Evolutionary conservation across 1,284 basidiomycete genomes (phyloP), one percentile per base, ranked within the genome.

Genomic region (Apiotrichum veenhuisii): DNA sequence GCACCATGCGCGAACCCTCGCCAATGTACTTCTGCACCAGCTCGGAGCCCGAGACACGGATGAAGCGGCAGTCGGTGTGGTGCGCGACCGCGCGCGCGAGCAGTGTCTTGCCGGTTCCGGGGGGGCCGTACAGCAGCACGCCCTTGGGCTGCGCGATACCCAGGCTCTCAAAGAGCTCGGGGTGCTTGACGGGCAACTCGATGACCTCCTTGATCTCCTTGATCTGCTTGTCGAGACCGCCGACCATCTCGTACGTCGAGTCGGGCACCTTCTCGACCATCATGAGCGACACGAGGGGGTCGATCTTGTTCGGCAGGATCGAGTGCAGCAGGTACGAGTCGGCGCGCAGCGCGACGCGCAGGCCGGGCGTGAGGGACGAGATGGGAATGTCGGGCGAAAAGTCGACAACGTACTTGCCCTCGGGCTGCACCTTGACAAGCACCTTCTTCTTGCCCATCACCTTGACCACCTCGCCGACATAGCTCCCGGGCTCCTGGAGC

Each of bases 241-340:
- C 95, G 64, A 98, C 95, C 93, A 98, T 97, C 78, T 98, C 95
- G 78, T 98, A 98, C 37, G 95, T 98, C 75, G 89, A 92, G 77
- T 98, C 95, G 0, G 95, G 95, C 0, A 98, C 95, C 78, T 98
- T 98, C 80, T 98, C 95, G n/a, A 98, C 95, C 95, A 98, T 97
- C 96, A 98, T 96, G 62, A 96, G 84, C 25, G 91, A 93, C 23
- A 96, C 92, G 34, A 95, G 85, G 5, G 92, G 91, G 76, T 95
- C 93, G 65, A 95, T 87, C 80, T 97, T 95, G 82, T 93, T 95
- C 1, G 92, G 92, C 0, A 96, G 80, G 69, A 96, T 89, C 75
- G 90, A 91, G 82, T 95, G 91, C 60, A 95, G 87, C 38, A 89
- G 89, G 78, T 97, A 97, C 1, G 87, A 91, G 77, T 98, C 95